Evolutionary conservation across 1,284 basidiomycete genomes (phyloP).

Genomic region (Ceratobasidium sp.): DNA sequence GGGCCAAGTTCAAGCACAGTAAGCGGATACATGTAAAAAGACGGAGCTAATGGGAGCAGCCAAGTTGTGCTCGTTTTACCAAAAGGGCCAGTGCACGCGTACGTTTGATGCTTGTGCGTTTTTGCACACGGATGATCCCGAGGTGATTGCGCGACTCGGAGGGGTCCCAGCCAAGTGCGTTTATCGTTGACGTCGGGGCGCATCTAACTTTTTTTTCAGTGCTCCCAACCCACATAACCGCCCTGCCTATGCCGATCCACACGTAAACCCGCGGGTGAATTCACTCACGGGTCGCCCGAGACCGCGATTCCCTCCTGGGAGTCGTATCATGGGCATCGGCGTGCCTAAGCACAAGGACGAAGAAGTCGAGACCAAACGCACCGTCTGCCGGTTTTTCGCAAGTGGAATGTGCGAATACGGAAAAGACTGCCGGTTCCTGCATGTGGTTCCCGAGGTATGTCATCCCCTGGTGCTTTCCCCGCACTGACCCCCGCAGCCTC

Average conservation of each 20-base stretch:
- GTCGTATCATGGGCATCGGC: constrained; percentile 36
- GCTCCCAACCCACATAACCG: constrained; percentile 24
- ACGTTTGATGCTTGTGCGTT: constrained; percentile 33
- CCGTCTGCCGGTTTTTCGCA: constrained; percentile 23
- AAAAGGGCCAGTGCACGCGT: constrained; percentile 34
- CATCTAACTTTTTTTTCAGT: neutral
- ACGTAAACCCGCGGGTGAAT: constrained; percentile 34
- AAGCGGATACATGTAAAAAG: neutral
- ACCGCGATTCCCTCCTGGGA: constrained; percentile 31
- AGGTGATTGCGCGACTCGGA: constrained; percentile 13
- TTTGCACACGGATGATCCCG: constrained; percentile 25
- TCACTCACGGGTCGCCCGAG: constrained; percentile 4
- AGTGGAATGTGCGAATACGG: constrained; percentile 36
- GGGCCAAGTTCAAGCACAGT: constrained; percentile 28
- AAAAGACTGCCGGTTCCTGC: constrained; percentile 35
- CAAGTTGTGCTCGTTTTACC: constrained; percentile 33
- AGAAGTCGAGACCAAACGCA: constrained; percentile 28
- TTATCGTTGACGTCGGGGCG: neutral
- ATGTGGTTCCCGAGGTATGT: constrained; percentile 23
- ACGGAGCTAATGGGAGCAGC: neutral
- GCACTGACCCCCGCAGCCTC: neutral
- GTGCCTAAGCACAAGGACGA: constrained; percentile 11
- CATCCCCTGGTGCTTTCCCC: constrained; percentile 4
- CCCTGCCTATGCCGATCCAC: constrained; percentile 26
- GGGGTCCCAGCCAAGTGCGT: constrained; percentile 29